These are phyloP conservation scores for Saccharomyces hybrid DNA, from an alignment of 1,139 yeast genomes.

Conservation along the genomic window DNA sequence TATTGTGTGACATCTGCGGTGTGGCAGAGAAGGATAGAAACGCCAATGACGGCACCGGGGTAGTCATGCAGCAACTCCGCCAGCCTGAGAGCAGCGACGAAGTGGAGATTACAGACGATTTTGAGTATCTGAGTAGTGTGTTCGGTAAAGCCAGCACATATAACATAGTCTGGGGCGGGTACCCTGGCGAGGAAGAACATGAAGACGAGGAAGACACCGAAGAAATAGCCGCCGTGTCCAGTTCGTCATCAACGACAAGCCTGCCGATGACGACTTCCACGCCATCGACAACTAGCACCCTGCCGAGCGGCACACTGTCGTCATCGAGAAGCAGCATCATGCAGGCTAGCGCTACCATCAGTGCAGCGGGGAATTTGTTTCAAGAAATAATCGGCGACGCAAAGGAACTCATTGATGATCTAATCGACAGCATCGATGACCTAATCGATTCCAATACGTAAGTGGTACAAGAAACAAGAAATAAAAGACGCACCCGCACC, in stretches of 20 bases:
- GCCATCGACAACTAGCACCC: neutral
- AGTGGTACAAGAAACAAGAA: neutral
- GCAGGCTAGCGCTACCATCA: constrained; percentile 1
- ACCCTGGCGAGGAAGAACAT: constrained; percentile 8
- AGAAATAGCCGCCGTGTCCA: neutral
- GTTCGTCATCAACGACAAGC: constrained; percentile 9
- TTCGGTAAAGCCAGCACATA: constrained; percentile 14
- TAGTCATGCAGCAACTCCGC: neutral
- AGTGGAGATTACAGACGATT: constrained; percentile 7
- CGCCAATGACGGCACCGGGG: constrained; percentile 4
- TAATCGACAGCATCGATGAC: constrained; percentile 7
- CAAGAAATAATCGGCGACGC: constrained; percentile 13
- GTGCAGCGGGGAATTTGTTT: constrained; percentile 6
- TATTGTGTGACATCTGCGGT: constrained; percentile 61
- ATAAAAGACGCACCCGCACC: neutral
- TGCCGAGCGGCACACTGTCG: neutral
- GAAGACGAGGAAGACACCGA: constrained; percentile 4
- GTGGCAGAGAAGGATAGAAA: constrained; percentile 25
- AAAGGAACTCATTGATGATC: constrained; percentile 13
- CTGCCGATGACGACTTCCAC: neutral
- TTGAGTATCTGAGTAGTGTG: constrained; percentile 6
- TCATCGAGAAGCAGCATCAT: neutral
- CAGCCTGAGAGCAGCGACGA: neutral
- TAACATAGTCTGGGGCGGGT: constrained; percentile 20
- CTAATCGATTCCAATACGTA: neutral